phyloP scores from a whole-genome alignment of 2,329 filamentous ascomycete species.

The Aspergillus transmontanensis region DNA sequence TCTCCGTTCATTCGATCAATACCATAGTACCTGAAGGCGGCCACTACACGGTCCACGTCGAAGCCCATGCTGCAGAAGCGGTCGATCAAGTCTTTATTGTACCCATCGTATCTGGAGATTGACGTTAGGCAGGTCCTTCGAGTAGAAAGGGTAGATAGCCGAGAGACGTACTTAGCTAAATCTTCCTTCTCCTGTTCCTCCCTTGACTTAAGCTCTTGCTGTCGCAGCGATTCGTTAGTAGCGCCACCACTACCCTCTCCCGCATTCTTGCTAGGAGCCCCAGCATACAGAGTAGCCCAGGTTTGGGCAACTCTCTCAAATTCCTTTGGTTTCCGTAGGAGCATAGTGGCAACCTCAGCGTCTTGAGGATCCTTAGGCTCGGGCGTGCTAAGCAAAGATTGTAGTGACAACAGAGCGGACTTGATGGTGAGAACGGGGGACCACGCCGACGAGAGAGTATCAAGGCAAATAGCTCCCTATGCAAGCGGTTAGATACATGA shows the following conservation, averaged over 20 bases:
- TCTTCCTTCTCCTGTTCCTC: constrained; percentile 60
- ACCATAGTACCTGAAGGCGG: constrained; percentile 77
- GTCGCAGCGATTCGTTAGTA: constrained; percentile 56
- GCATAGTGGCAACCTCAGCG: constrained; percentile 89
- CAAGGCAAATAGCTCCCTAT: constrained; percentile 93
- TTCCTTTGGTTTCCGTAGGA: constrained; percentile 74
- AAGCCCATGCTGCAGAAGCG: constrained; percentile 92
- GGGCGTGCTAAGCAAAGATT: constrained; percentile 87
- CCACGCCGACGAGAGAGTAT: constrained; percentile 88
- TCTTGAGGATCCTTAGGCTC: constrained; percentile 98
- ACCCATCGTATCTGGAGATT: constrained; percentile 73
- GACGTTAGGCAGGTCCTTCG: not conserved
- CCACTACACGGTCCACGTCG: constrained; percentile 80
- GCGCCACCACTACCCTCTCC: constrained; percentile 57
- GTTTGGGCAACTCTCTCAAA: constrained; percentile 84
- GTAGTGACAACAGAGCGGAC: constrained; percentile 87
- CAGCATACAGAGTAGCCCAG: constrained; percentile 84
- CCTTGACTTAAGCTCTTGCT: constrained; percentile 56
- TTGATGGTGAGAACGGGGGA: constrained; percentile 96
- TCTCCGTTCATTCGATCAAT: constrained; percentile 77
- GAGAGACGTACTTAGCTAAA: constrained; percentile 52
- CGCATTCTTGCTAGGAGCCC: constrained; percentile 65
- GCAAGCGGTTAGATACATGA: not conserved
- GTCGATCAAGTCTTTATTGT: constrained; percentile 80
- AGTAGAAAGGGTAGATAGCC: not conserved